Evolutionary conservation across 2,329 filamentous ascomycete genomes (phyloP), one percentile per base, ranked within the genome.

Genomic region (Coniochaeta sp.): DNA sequence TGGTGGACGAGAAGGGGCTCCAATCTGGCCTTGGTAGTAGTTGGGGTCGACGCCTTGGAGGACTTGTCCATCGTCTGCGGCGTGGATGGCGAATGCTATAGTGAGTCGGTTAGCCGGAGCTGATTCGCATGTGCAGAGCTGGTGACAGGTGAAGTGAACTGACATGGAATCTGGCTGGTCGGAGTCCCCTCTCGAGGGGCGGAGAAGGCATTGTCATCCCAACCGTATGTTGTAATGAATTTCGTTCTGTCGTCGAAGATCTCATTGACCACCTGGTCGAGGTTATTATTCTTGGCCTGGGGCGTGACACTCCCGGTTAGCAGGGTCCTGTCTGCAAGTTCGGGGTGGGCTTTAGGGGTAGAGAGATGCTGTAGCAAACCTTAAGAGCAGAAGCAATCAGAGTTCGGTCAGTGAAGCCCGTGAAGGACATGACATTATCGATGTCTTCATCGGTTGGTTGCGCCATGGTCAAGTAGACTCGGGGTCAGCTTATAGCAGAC

Each of bases 1-100:
- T 1, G 85, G 85, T n/a, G 85, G 85, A 60, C 85, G 78, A 19
- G 85, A 86, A 0, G 83, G 82, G 6, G 81, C 79, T 31, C 74
- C 75, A 9, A 72, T 71, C 36, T 73, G 74, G 61, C 78, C 71
- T 38, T 73, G 74, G 61, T 78, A 78, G 54, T 72, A 70, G 40
- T 75, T 74, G 1, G 78, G 74, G 7, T 77, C 73, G 12, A 76
- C 70, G 22, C 78, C 77, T 50, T 78, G 75, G 34, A 81, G 75
- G 38, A 78, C 67, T 38, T 68, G 68, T 62, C 71, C 72, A 60
- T 79, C 76, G 65, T 80, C 79, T 50, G 80, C 73, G 8, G 79
- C 76, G 62, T 86, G 81, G 62, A 87, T 79, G 64, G 81, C 79
- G 67, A 86, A 87, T 17, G 81, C 81, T 80, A n/a, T 16, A 28